Base-by-base conservation (phyloP, 495 filamentous ascomycete genomes). In the Glonium stellatum region DNA sequence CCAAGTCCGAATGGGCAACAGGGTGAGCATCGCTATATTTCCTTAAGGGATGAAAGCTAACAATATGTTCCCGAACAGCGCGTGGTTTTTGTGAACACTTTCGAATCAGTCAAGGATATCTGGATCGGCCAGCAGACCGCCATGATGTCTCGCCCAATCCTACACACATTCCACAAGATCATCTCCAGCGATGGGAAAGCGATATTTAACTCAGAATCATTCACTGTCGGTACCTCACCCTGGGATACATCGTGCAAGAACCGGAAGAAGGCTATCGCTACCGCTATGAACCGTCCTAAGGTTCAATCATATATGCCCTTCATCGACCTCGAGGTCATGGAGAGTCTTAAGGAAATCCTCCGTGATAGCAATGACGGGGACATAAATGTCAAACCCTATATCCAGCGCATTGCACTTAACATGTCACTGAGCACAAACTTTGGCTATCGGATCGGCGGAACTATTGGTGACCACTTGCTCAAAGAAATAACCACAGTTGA, bases 191-290 rank as follows among this genome's bases (percentile, higher is more conserved):
- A 50, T 50, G 47, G 47, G 11, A 50, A 50, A 27, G 23, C 19
- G 13, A 5, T 50, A 11, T 18, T 12, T 23, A 22, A 12, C 15
- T 84, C 81, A 22, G 79, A 83, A 67, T 81, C 82, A 1, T 84
- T 83, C 61, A 84, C 81, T 0, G 82, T 86, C 56, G 83, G 82
- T 5, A 85, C 83, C 0, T 83, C 80, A 0, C 83, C 83, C 0
- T 85, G 82, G 82, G 80, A 84, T 66, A 82, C 84, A 51, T 83
- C 80, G 19, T 83, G 80, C 72, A 85, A 85, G 70, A 73, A 76
- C 3, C 78, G 81, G 12, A 75, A 82, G 57, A 85, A 85, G 72
- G 80, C 82, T 0, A 82, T 82, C 0, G 82, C 82, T 1, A 83
- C 80, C 0, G 82, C 82, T 0, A 69, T 86, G 8, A 86, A 86